These are phyloP conservation scores for Cardamine occulta DNA, from an alignment of 345 rosid genomes.

Conservation along the genomic window DNA sequence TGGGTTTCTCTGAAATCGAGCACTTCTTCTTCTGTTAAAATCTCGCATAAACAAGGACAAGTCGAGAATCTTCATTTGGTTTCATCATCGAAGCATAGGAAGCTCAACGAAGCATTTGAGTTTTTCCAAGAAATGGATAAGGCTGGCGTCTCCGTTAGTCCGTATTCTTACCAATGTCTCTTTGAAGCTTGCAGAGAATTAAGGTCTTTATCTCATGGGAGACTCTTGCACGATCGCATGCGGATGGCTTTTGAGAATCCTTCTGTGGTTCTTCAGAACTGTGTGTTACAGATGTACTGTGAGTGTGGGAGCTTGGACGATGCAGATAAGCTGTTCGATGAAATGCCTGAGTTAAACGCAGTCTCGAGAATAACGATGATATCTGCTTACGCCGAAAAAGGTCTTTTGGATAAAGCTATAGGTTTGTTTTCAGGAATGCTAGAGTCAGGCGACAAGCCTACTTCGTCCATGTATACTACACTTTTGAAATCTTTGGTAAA, in stretches of 20 bases:
- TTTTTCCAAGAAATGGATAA: conserved; percentile 60
- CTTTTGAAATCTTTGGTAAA: conserved; percentile 53
- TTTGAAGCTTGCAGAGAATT: conserved; percentile 54
- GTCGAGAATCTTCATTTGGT: conserved; percentile 64
- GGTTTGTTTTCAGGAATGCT: conserved; percentile 51
- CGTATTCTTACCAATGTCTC: conserved; percentile 52
- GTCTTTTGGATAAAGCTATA: conserved; percentile 48
- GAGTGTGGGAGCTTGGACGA: conserved; percentile 59
- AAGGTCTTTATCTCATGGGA: conserved; percentile 53
- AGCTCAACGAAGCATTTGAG: conserved; percentile 65
- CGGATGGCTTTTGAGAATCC: conserved; percentile 39
- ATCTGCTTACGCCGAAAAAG: conserved; percentile 54
- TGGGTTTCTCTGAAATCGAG: conserved; percentile 61
- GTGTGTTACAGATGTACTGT: conserved; percentile 55
- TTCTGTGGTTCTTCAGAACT: conserved; percentile 52
- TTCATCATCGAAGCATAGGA: conserved; percentile 60
- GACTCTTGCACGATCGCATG: conserved; percentile 51
- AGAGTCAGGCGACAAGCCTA: conserved; percentile 45
- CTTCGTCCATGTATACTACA: conserved; percentile 47
- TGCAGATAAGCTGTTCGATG: conserved; percentile 64
- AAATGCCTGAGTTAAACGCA: conserved; percentile 57
- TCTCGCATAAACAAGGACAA: conserved; percentile 46
- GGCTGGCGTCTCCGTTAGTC: conserved; percentile 52
- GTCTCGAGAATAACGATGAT: conserved; percentile 55
- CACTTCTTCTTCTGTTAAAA: conserved; percentile 42